A percentile compares a stretch with the other conserved stretches of the same genome.
These are phyloP conservation scores for Fusarium sororula DNA, from an alignment of 2,329 filamentous ascomycete genomes.

Conservation along the genomic window DNA sequence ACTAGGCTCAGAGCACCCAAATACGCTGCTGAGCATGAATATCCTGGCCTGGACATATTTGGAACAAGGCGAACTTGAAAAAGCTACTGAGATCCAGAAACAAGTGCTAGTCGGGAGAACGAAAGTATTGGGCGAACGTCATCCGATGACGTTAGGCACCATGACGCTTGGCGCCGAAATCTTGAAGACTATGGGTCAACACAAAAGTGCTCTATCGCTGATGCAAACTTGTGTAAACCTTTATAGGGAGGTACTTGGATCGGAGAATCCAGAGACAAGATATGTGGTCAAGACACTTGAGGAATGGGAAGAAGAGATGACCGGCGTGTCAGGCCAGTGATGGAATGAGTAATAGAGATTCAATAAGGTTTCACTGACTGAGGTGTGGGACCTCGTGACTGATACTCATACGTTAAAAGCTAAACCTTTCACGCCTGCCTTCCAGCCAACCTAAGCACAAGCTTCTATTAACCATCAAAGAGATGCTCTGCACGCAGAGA, in stretches of 20 bases:
- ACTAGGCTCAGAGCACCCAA: rapidly evolving
- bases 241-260: neutral
- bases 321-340: rapidly evolving
- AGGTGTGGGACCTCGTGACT: neutral
- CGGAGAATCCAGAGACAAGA: neutral
- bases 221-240: neutral
- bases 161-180: rapidly evolving
- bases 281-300: neutral
- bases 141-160: rapidly evolving
- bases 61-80: neutral
- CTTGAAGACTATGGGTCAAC: neutral
- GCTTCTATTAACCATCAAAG: neutral
- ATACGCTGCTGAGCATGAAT: rapidly evolving
- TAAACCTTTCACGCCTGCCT: no score
- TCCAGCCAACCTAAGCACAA: neutral
- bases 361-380: no score
- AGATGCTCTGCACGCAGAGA: no score
- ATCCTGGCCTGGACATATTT: rapidly evolving
- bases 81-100: neutral
- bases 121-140: neutral
- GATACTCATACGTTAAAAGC: neutral
- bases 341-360: no score
- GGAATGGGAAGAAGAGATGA: neutral
- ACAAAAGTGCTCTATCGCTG: neutral
- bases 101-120: rapidly evolving